phyloP scores from a whole-genome alignment of 2,329 filamentous ascomycete species.

The Fusarium sterilihyphosum region DNA sequence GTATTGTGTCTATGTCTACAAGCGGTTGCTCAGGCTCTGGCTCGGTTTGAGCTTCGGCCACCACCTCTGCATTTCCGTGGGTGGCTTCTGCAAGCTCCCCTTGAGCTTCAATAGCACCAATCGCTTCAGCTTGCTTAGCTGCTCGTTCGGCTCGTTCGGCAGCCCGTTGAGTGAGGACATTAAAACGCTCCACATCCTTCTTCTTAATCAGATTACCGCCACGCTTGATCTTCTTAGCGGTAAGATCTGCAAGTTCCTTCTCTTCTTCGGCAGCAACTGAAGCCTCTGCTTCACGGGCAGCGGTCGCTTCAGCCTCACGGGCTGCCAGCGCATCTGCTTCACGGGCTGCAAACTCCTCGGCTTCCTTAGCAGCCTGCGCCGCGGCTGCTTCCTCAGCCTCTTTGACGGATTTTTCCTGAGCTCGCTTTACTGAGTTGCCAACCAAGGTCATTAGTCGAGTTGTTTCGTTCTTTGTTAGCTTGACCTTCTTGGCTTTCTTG shows the following conservation, averaged over 20 bases:
- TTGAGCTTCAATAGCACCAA: conserved; percentile 28
- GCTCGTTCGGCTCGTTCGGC: conserved; percentile 40
- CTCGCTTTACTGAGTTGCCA: conserved; percentile 34
- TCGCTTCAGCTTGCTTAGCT: conserved; percentile 42
- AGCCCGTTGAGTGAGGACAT: conserved; percentile 27
- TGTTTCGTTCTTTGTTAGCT: conserved; percentile 36
- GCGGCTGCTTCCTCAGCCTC: conserved; percentile 33
- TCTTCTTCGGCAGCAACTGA: conserved; percentile 42
- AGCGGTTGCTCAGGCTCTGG: conserved; percentile 5
- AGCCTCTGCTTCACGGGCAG: conserved; percentile 43
- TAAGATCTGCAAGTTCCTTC: conserved; percentile 36
- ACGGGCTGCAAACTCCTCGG: conserved; percentile 41
- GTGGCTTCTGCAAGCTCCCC: conserved; percentile 5
- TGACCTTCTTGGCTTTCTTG: conserved; percentile 50
- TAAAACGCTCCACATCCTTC: conserved; percentile 33
- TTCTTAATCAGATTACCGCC: conserved; percentile 39
- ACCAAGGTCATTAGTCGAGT: conserved; percentile 35
- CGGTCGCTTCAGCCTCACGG: conserved; percentile 25
- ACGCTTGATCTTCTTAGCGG: conserved; percentile 38
- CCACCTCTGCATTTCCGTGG: conserved; percentile 28
- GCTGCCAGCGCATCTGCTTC: conserved; percentile 30
- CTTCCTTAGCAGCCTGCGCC: conserved; percentile 28
- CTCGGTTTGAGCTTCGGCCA: conserved; percentile 22
- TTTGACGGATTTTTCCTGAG: conserved; percentile 33
- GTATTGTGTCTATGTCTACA: conserved; percentile 15